Conservation (phyloP, 2,329 filamentous ascomycete species). For the Phialocephala subalpina region DNA sequence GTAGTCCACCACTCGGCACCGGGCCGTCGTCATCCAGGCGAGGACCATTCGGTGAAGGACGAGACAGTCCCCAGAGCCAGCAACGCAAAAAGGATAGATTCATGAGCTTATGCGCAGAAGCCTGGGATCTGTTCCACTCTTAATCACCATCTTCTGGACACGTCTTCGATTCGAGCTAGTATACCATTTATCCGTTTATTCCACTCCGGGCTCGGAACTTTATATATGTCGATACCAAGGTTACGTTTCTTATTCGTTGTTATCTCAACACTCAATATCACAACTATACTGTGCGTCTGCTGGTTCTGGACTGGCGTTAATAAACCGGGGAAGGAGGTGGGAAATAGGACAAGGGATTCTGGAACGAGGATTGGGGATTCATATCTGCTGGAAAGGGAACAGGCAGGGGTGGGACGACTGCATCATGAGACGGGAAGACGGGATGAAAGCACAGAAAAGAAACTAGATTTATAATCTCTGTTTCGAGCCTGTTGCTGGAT, state of each 20-base stretch:
- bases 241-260: slow-evolving; percentile 19
- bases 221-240: slow-evolving; percentile 23
- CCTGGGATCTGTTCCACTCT: slow-evolving; percentile 98
- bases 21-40: slow-evolving; percentile 68
- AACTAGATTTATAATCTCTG: slow-evolving; percentile 3
- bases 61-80: slow-evolving; percentile 84
- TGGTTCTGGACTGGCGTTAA: slow-evolving; percentile 36
- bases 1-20: slow-evolving; percentile 82
- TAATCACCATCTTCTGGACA: slow-evolving; percentile 51
- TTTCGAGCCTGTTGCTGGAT: slow-evolving; percentile 1
- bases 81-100: slow-evolving; percentile 93
- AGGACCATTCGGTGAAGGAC: slow-evolving; percentile 81
- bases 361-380: slow-evolving; percentile 1
- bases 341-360: slow-evolving; percentile 6
- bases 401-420: not conserved
- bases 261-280: slow-evolving; percentile 16
- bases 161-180: slow-evolving; percentile 22
- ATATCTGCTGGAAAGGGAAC: not conserved
- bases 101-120: slow-evolving; percentile 81
- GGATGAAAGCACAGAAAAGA: slow-evolving; percentile 10
- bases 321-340: slow-evolving; percentile 17
- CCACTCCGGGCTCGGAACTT: slow-evolving; percentile 4
- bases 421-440: slow-evolving; percentile 5
- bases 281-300: slow-evolving; percentile 21
- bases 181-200: slow-evolving; percentile 21